These are phyloP conservation scores for Salix koriyanagi DNA, from an alignment of 345 rosid species.

Conservation along the genomic window DNA sequence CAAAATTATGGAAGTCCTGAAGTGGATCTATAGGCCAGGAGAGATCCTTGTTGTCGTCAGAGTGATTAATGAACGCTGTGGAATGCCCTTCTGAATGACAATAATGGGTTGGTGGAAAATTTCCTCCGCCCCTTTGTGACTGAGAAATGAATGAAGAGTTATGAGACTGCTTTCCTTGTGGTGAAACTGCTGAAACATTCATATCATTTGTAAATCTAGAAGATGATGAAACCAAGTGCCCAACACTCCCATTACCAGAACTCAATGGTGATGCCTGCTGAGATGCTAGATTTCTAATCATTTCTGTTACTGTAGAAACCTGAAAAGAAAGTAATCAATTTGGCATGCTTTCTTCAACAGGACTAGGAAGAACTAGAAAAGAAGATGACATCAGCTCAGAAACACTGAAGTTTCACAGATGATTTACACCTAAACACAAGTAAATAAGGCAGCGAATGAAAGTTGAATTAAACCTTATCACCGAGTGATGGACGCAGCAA, in stretches of 20 bases:
- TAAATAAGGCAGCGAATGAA: neutral
- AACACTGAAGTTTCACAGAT: conserved; percentile 16
- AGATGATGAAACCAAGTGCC: conserved; percentile 32
- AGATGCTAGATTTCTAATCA: conserved; percentile 32
- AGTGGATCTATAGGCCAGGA: conserved; percentile 54
- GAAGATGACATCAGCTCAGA: conserved; percentile 39
- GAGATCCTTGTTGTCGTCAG: conserved; percentile 41
- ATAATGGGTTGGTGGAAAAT: conserved; percentile 25
- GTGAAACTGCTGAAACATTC: conserved; percentile 29
- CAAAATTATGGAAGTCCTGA: conserved; percentile 44
- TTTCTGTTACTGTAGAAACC: conserved; percentile 45
- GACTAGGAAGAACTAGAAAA: conserved; percentile 37
- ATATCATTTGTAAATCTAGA: conserved; percentile 30
- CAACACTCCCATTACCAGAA: conserved; percentile 26
- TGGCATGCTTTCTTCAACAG: conserved; percentile 30
- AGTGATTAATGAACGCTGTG: conserved; percentile 22
- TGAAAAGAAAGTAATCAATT: conserved; percentile 34
- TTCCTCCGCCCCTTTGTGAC: conserved; percentile 27
- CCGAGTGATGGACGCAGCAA: neutral
- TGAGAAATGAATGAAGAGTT: conserved; percentile 42
- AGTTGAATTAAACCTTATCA: conserved; percentile 10
- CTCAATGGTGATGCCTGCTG: conserved; percentile 39
- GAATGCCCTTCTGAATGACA: conserved; percentile 34
- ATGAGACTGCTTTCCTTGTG: conserved; percentile 32
- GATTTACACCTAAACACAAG: conserved; percentile 13